Evolutionary conservation across 768 basidiomycete species (phyloP), one percentile per base, ranked within the genome.

Genomic region (Lentinula aciculospora): DNA sequence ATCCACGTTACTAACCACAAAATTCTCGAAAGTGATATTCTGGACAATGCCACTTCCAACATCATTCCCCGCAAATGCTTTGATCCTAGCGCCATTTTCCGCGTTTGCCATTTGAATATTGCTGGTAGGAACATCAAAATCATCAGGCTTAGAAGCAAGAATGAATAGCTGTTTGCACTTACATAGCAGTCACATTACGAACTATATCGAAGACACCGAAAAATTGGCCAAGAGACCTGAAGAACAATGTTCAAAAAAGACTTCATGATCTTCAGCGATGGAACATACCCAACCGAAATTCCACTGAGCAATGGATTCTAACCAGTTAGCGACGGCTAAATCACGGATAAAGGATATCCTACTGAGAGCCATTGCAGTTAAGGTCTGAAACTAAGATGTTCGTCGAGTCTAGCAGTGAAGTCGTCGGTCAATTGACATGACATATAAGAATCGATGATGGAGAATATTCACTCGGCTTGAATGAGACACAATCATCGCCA

Each of bases 81-180:
- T 88, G 68, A 86, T 86, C 32, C 86, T 75, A 1, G 84, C 84
- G 1, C 85, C 86, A 61, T 86, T 86, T 63, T 83, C 73, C 9
- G 82, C 81, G 56, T 85, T 83, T 10, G 76, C 70, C 82, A 86
- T 85, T 29, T 69, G 74, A 60, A 86, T 74, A 63, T 84, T 81
- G 42, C 78, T 82, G 62, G 2, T 39, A n/a, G 23, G 0, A 9
- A 5, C 39, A 10, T 12, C 19, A 28, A 50, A 53, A 40, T 21
- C n/a, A 19, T 34, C 32, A 19, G 25, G 15, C 42, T 28, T 12
- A 54, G 17, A 23, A 3, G 48, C 19, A 32, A 15, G 9, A 10
- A 53, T 9, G 13, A 8, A 9, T 34, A 34, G 10, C 29, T 32
- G 23, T 39, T 45, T 4, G 42, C 21, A 68, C 74, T 23, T 51